These are phyloP conservation scores for Fomitopsis pulvina DNA, from an alignment of 768 basidiomycete genomes.

Conservation along the genomic window DNA sequence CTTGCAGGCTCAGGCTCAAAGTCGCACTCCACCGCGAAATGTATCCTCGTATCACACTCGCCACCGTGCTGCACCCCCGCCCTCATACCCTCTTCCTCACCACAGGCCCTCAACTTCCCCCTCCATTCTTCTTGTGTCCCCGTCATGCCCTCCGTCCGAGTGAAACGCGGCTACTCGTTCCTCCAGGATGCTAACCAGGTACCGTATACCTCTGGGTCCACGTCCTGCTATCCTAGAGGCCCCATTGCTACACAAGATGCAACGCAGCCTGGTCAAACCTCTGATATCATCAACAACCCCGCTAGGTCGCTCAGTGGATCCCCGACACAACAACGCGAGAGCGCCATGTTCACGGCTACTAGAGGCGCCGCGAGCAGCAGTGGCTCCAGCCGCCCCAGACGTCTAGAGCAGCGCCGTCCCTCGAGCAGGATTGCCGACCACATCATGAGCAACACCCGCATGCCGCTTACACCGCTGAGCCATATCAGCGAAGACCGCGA, in stretches of 20 bases:
- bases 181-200: constrained; percentile 10
- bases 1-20: too few relatives aligned
- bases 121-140: not conserved
- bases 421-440: constrained; percentile 19
- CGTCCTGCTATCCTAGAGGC: constrained; percentile 8
- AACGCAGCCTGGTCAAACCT: not conserved
- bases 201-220: not conserved
- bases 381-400: not conserved
- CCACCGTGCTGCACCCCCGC: too few relatives aligned
- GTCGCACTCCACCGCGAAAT: too few relatives aligned
- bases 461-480: not conserved
- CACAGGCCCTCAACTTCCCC: constrained; percentile 1
- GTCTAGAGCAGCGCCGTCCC: constrained; percentile 6
- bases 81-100: not conserved
- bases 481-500: not conserved
- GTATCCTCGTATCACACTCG: too few relatives aligned
- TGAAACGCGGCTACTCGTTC: constrained; percentile 26
- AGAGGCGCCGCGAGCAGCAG: not conserved
- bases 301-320: not conserved
- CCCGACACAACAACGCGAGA: not conserved
- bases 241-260: constrained; percentile 11
- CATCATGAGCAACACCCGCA: constrained; percentile 12
- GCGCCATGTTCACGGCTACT: not conserved
- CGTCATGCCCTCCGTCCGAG: constrained; percentile 44
- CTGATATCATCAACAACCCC: not conserved